A percentile compares a stretch with the other conserved stretches of the same genome.
phyloP scores from a whole-genome alignment of 768 basidiomycete genomes.

The Lyophyllum decastes region DNA sequence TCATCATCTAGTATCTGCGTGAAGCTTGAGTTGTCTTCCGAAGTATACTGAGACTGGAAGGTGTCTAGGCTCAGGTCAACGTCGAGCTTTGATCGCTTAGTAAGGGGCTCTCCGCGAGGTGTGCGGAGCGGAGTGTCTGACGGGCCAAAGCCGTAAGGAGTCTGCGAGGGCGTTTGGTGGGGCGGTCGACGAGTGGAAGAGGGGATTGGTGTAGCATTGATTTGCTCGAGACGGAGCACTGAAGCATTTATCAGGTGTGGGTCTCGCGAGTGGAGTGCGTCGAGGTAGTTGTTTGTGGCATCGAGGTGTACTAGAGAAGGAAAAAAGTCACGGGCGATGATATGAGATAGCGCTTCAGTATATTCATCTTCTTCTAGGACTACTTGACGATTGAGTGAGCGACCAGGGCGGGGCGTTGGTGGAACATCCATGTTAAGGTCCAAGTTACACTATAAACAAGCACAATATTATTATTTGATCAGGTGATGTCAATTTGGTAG shows the following conservation, averaged over 20 bases:
- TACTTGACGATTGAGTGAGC: conserved; percentile 70
- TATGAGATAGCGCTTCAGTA: conserved; percentile 83
- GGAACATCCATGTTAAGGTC: conserved; percentile 14
- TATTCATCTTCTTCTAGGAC: conserved; percentile 95
- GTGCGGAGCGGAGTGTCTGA: conserved; percentile 67
- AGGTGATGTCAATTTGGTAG: neutral
- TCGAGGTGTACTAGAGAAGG: conserved; percentile 90
- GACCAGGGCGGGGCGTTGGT: conserved; percentile 31
- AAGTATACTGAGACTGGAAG: conserved; percentile 92
- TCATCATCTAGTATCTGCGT: conserved; percentile 90
- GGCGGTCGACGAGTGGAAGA: conserved; percentile 30
- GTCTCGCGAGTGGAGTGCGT: conserved; percentile 77
- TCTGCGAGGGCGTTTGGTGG: conserved; percentile 54
- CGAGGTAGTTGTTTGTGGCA: conserved; percentile 84
- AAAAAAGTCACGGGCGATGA: conserved; percentile 98
- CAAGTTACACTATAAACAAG: neutral
- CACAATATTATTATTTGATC: neutral
- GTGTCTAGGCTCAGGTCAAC: conserved; percentile 69
- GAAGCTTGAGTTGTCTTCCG: conserved; percentile 97
- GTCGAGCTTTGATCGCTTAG: conserved; percentile 64
- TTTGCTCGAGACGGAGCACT: conserved; percentile 70
- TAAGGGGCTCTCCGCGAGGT: conserved; percentile 43
- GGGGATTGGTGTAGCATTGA: conserved; percentile 51
- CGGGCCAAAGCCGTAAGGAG: conserved; percentile 61
- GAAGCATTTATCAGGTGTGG: conserved; percentile 75